These are phyloP conservation scores for Tylopilus plumbeoviolaceoides DNA, from an alignment of 768 basidiomycete genomes.

Conservation along the genomic window DNA sequence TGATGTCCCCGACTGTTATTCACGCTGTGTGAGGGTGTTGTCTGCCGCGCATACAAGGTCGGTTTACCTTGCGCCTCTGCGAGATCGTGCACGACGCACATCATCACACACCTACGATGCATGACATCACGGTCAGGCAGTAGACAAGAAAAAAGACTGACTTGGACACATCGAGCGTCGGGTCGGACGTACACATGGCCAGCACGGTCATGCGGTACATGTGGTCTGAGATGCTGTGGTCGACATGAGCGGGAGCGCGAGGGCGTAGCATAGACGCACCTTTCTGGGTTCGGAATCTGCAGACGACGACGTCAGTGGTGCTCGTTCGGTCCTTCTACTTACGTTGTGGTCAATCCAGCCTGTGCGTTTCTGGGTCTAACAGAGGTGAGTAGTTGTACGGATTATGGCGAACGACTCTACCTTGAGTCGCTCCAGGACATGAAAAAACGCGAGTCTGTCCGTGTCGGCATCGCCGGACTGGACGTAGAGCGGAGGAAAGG, in stretches of 20 bases:
- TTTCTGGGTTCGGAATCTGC: constrained; percentile 82
- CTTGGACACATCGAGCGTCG: constrained; percentile 70
- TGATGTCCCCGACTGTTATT: constrained; percentile 83
- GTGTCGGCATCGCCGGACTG: constrained; percentile 47
- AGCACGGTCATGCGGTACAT: constrained; percentile 98
- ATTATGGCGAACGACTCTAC: constrained; percentile 34
- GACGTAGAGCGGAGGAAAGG: constrained; percentile 58
- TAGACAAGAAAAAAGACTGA: constrained; percentile 29
- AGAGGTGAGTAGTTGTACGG: neutral
- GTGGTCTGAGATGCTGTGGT: constrained; percentile 81
- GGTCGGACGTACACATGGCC: constrained; percentile 79
- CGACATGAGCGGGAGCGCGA: neutral
- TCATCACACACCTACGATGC: constrained; percentile 65
- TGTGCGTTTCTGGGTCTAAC: constrained; percentile 88
- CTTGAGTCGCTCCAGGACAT: constrained; percentile 86
- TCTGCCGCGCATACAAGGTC: neutral
- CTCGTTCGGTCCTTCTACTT: neutral
- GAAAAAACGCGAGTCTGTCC: constrained; percentile 87
- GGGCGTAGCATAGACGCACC: constrained; percentile 38
- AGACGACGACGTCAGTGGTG: constrained; percentile 3
- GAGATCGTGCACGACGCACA: constrained; percentile 90
- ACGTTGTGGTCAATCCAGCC: constrained; percentile 85
- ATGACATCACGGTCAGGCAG: neutral
- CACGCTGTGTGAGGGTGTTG: neutral
- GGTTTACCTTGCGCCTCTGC: constrained; percentile 84